phyloP scores from a whole-genome alignment of 257 asterid genomes.

The Primulina eburnea region DNA sequence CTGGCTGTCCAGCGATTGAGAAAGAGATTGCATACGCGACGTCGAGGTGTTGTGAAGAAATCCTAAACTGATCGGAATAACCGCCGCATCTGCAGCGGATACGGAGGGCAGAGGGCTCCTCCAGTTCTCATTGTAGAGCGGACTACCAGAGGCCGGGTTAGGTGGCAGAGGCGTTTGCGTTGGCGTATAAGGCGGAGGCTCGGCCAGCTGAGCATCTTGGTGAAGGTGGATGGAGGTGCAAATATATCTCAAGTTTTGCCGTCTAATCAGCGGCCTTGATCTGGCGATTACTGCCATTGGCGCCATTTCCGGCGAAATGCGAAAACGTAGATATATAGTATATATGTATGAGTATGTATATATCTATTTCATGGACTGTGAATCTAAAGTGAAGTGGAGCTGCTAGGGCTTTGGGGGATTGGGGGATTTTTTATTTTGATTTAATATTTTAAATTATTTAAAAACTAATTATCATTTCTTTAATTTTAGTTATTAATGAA shows the following conservation, averaged over 20 bases:
- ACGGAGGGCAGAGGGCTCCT: slow-evolving; percentile 42
- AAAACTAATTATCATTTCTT: too few relatives aligned
- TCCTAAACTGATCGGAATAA: slow-evolving; percentile 43
- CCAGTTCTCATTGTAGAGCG: slow-evolving; percentile 72
- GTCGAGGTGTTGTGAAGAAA: slow-evolving; percentile 29
- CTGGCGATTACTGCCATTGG: slow-evolving; percentile 45
- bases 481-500: too few relatives aligned
- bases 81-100: slow-evolving; percentile 33
- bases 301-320: slow-evolving; percentile 35
- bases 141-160: slow-evolving; percentile 73
- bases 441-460: too few relatives aligned
- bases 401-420: slow-evolving; percentile 30
- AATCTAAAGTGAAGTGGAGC: neutral
- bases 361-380: slow-evolving; percentile 10
- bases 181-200: slow-evolving; percentile 29
- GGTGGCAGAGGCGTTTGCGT: slow-evolving; percentile 58
- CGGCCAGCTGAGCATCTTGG: slow-evolving; percentile 62
- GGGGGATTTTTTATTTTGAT: too few relatives aligned
- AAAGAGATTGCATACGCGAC: slow-evolving; percentile 33
- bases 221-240: slow-evolving; percentile 63
- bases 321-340: neutral
- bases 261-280: slow-evolving; percentile 50
- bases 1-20: slow-evolving; percentile 51
- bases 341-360: neutral
- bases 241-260: slow-evolving; percentile 46